Base-by-base conservation (phyloP, 192 early-diverging fungal species). In the Podila minutissima region DNA sequence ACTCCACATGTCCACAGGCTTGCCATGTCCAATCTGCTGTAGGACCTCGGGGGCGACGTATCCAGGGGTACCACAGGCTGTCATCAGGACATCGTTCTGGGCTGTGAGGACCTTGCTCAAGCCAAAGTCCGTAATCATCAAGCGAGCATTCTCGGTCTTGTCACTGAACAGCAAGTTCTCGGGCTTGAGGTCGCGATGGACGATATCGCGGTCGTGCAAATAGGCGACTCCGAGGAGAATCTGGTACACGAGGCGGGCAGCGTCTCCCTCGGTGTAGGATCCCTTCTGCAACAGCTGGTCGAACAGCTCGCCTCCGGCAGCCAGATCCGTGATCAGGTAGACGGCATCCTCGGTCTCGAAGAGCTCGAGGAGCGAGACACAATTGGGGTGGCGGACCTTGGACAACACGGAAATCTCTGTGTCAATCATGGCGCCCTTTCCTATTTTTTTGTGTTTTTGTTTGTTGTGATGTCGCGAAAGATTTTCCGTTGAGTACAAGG, bases 1-100 rank as follows among this genome's bases (percentile, higher is more conserved):
- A 22, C 93, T 94, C 97, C 97, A 99, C 67, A 99, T 87, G 88
- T 99, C 97, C 20, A 96, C 97, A 5, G 94, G 87, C 83, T 96
- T 97, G 20, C 96, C 96, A 82, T 98, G 92, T 12, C 95, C 96
- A 66, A 89, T 87, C 68, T 95, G 92, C 62, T 89, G 70, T 33
- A 98, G 75, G 11, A 99, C 92, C 85, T 99, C 97, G 8, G 93
- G 93, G 0, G 94, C 94, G 3, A 91, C 93, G 81, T 96, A 96
- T 46, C 97, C 95, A 51, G 94, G 93, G 7, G 96, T 96, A 22
- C 97, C 97, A 77, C 95, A 97, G 32, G 95, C 92, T 3, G 95
- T 97, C 76, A 86, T 94, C 28, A 97, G 76, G 20, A 95, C 83
- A 79, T 97, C 93, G 72, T 96, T 87, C 50, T 92, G 90, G 69